Conservation (phyloP, 2,329 filamentous ascomycete genomes). For the Pochonia chlamydosporia region DNA sequence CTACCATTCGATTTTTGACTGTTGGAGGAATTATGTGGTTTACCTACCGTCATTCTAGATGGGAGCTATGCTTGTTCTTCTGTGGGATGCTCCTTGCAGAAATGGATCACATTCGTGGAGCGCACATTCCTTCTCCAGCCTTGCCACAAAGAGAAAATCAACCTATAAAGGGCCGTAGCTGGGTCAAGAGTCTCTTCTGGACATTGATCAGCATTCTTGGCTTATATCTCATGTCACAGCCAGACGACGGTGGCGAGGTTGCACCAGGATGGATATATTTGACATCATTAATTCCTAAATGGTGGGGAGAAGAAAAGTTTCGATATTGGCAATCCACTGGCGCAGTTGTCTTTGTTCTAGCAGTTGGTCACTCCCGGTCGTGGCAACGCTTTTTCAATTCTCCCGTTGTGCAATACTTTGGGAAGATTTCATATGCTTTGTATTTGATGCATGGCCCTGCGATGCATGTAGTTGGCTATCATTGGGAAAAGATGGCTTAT, state of each 20-base stretch:
- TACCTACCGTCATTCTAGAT: constrained; percentile 40
- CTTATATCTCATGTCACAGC: constrained; percentile 44
- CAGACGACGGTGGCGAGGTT: constrained; percentile 33
- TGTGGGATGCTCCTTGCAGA: constrained; percentile 51
- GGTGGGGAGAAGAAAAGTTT: constrained; percentile 43
- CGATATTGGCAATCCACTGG: constrained; percentile 53
- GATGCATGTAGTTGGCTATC: constrained; percentile 47
- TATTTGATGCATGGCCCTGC: constrained; percentile 57
- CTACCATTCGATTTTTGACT: constrained; percentile 34
- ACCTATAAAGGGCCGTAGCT: neutral
- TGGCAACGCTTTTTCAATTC: constrained; percentile 48
- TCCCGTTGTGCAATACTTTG: constrained; percentile 48
- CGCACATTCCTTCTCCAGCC: constrained; percentile 28
- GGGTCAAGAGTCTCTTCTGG: constrained; percentile 27
- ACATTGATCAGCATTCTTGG: constrained; percentile 37
- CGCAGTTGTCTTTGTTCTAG: constrained; percentile 45
- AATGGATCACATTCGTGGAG: constrained; percentile 42
- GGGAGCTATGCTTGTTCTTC: constrained; percentile 52
- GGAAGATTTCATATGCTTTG: constrained; percentile 54
- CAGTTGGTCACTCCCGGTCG: constrained; percentile 37
- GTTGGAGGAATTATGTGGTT: constrained; percentile 37
- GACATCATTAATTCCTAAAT: constrained; percentile 39
- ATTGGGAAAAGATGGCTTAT: constrained; percentile 43
- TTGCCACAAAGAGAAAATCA: constrained; percentile 19
- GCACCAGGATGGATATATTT: constrained; percentile 49